Evolutionary conservation across 2,329 filamentous ascomycete species (phyloP).

Genomic region (Ascochyta koolunga): DNA sequence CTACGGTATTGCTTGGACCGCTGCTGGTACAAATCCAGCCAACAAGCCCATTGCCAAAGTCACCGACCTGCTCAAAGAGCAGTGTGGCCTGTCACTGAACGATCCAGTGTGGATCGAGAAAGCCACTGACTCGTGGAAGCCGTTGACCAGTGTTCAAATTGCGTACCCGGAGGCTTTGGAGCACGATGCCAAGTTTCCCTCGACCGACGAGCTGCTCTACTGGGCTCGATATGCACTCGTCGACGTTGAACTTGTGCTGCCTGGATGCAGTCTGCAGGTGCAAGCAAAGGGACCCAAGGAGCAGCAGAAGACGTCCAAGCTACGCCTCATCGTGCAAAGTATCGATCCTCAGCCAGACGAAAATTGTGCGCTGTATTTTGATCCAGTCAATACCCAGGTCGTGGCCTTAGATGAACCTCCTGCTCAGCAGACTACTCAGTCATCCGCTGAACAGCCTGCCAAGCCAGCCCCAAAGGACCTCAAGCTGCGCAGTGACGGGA

Average conservation of each 20-base stretch:
- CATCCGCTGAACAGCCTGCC: slow-evolving; percentile 3
- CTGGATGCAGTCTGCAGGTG: slow-evolving; percentile 73
- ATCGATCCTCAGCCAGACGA: slow-evolving; percentile 54
- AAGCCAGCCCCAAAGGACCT: slow-evolving; percentile 21
- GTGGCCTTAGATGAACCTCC: slow-evolving; percentile 21
- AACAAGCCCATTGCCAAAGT: slow-evolving; percentile 60
- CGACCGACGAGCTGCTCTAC: slow-evolving; percentile 36
- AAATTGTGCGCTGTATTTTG: slow-evolving; percentile 38
- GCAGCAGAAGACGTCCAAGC: slow-evolving; percentile 55
- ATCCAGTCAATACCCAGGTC: slow-evolving; percentile 32
- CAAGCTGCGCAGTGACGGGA: slow-evolving; percentile 52
- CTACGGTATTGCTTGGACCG: slow-evolving; percentile 68
- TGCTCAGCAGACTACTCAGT: slow-evolving; percentile 3
- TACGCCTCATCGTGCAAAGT: slow-evolving; percentile 65
- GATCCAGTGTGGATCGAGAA: slow-evolving; percentile 62
- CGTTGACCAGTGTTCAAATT: slow-evolving; percentile 39
- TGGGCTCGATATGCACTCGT: slow-evolving; percentile 48
- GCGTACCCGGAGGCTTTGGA: slow-evolving; percentile 28
- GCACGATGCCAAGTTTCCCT: slow-evolving; percentile 26
- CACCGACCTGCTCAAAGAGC: slow-evolving; percentile 74
- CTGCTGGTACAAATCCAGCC: slow-evolving; percentile 52
- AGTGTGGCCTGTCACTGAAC: slow-evolving; percentile 70
- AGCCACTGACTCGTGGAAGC: slow-evolving; percentile 47
- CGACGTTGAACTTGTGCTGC: slow-evolving; percentile 70
- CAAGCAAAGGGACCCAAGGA: slow-evolving; percentile 53